Percentiles rank a stretch among this genome's conserved stretches.
phyloP scores from a whole-genome alignment of 2,329 filamentous ascomycete genomes.

The Colletotrichum plurivorum region DNA sequence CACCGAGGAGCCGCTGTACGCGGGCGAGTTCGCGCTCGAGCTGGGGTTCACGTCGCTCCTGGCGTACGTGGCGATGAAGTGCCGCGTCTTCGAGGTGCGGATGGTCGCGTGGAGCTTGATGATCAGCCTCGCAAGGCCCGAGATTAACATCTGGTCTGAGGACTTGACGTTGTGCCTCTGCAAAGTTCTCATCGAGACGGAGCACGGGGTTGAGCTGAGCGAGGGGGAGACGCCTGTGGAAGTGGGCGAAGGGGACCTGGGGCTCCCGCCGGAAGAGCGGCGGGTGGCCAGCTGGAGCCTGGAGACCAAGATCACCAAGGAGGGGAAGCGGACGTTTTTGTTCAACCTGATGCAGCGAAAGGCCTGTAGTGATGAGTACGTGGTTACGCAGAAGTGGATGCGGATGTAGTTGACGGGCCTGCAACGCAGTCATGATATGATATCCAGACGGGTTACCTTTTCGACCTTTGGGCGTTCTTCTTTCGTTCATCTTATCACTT shows the following conservation, averaged over 20 bases:
- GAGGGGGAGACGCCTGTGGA: background rate
- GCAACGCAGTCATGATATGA: no score
- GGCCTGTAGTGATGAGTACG: no score
- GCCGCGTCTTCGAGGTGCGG: constrained; percentile 3
- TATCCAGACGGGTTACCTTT: no score
- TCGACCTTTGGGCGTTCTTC: no score
- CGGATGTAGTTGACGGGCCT: no score
- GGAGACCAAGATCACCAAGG: background rate
- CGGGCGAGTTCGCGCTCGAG: background rate
- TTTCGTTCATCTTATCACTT: no score
- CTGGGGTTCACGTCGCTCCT: constrained; percentile 3
- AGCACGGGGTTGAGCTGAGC: constrained; percentile 41
- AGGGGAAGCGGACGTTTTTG: background rate
- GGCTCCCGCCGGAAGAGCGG: constrained; percentile 5
- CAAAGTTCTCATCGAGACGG: constrained; percentile 51
- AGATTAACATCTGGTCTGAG: constrained; percentile 57
- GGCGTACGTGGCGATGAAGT: constrained; percentile 1
- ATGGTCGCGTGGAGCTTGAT: constrained; percentile 17
- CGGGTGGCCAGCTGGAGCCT: background rate
- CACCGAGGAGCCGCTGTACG: background rate
- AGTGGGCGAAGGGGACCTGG: background rate
- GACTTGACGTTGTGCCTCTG: constrained; percentile 50
- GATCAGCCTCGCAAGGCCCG: constrained; percentile 39
- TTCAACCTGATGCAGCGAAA: no score
- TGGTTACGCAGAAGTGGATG: no score